Evolutionary conservation across 2,329 filamentous ascomycete species (phyloP).

Genomic region (Tolypocladium cylindrosporum): DNA sequence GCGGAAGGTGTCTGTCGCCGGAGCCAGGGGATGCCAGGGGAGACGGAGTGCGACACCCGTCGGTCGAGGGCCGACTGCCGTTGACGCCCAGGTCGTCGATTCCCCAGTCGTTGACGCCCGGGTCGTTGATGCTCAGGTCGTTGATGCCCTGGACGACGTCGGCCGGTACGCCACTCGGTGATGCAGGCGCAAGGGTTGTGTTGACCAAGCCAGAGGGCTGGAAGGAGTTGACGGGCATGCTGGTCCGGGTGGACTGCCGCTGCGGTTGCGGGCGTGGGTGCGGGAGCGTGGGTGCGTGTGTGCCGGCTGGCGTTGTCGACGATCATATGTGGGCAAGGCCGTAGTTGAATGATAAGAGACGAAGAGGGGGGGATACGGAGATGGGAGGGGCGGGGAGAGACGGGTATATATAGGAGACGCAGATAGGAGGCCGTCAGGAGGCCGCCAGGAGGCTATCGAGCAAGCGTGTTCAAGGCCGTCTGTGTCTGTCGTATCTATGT

Average conservation of each 20-base stretch:
- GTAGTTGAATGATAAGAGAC: too few species aligned
- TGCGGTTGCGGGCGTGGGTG: neutral
- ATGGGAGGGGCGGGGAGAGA: too few species aligned
- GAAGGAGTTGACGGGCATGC: neutral
- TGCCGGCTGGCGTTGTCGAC: neutral
- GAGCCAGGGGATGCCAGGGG: neutral
- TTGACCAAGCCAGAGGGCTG: neutral
- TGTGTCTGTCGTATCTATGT: too few species aligned
- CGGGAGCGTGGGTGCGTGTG: neutral
- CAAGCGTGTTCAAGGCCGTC: too few species aligned
- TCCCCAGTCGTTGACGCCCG: neutral
- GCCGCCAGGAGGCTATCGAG: too few species aligned
- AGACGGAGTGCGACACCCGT: neutral
- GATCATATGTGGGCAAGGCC: too few species aligned
- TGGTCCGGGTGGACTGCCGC: neutral
- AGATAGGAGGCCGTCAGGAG: too few species aligned
- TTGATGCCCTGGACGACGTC: neutral
- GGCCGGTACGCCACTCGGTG: neutral
- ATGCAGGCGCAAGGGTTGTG: neutral
- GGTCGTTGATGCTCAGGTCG: neutral
- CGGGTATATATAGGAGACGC: too few species aligned
- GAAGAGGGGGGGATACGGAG: too few species aligned
- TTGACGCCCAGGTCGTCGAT: neutral
- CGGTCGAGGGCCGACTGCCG: too few species aligned
- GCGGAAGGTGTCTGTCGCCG: neutral